These are phyloP conservation scores for Chamaecyparis obtusa DNA, from an alignment of 75 land plant species.

Conservation along the genomic window DNA sequence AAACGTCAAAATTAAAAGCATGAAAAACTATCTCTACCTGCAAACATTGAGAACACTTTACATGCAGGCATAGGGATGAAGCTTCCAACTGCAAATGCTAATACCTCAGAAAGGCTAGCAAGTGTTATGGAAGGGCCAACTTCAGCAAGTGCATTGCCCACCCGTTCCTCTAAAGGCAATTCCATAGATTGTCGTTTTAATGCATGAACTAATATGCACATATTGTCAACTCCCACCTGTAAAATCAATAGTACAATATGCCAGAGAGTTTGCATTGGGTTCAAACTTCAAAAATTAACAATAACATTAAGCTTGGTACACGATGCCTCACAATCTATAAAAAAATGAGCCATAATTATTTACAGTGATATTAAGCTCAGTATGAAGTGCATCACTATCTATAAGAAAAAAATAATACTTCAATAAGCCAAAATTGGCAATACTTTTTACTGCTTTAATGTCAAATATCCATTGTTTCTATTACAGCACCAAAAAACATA, in stretches of 20 bases:
- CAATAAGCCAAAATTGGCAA: not conserved
- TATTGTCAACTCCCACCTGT: conserved; percentile 98
- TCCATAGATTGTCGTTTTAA: conserved; percentile 79
- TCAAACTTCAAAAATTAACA: not conserved
- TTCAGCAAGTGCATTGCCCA: conserved; percentile 91
- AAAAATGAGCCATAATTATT: not conserved
- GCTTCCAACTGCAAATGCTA: conserved; percentile 93
- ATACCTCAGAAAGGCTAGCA: conserved; percentile 84
- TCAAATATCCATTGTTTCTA: not conserved
- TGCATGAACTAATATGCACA: conserved; percentile 98
- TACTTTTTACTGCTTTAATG: not conserved
- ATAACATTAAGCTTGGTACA: not conserved
- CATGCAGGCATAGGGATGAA: conserved; percentile 96
- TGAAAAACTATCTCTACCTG: conserved; percentile 47
- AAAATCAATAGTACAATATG: not conserved
- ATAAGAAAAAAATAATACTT: not conserved
- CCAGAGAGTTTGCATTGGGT: not conserved
- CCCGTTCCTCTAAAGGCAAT: conserved; percentile 64
- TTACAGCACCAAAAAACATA: not conserved
- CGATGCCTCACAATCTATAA: not conserved
- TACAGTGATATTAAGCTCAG: not conserved
- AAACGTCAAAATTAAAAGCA: not conserved
- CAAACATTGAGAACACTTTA: conserved; percentile 98
- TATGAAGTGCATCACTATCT: not conserved
- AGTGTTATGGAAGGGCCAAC: conserved; percentile 98